Evolutionary conservation across 768 basidiomycete genomes (phyloP).

Genomic region (Suillus americanus): DNA sequence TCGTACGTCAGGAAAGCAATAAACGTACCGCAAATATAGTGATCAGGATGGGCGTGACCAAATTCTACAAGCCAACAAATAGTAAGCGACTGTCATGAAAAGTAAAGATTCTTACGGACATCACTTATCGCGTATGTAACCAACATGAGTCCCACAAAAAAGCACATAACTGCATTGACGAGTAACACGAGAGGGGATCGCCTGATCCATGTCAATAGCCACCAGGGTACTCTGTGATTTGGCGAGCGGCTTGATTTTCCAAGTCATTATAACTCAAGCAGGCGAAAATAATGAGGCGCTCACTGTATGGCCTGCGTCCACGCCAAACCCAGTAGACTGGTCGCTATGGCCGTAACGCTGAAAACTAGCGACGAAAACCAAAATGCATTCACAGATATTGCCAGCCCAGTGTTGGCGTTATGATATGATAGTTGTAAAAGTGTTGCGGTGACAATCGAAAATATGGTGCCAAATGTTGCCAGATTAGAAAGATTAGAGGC

Average conservation of each 20-base stretch:
- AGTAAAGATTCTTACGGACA: slow-evolving; percentile 36
- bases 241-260: slow-evolving; percentile 45
- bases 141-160: slow-evolving; percentile 73
- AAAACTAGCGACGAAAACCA: slow-evolving; percentile 49
- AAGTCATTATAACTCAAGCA: slow-evolving; percentile 17
- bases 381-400: slow-evolving; percentile 38
- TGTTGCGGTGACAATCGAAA: slow-evolving; percentile 42
- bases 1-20: background rate
- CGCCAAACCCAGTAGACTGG: slow-evolving; percentile 41
- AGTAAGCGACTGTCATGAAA: slow-evolving; percentile 15
- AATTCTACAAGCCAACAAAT: slow-evolving; percentile 38
- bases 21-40: slow-evolving; percentile 60
- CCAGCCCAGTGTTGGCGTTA: slow-evolving; percentile 21
- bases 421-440: slow-evolving; percentile 40
- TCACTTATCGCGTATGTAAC: slow-evolving; percentile 75
- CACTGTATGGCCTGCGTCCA: slow-evolving; percentile 49
- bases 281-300: slow-evolving; percentile 14
- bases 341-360: slow-evolving; percentile 43
- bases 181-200: slow-evolving; percentile 80
- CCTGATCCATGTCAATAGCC: slow-evolving; percentile 82
- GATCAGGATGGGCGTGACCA: slow-evolving; percentile 67
- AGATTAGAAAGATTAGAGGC: slow-evolving; percentile 41
- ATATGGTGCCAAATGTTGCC: slow-evolving; percentile 45
- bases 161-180: slow-evolving; percentile 79
- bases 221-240: slow-evolving; percentile 56